Evolutionary conservation across 1,139 yeast species (phyloP).

Genomic region (Kodamaea plutei): DNA sequence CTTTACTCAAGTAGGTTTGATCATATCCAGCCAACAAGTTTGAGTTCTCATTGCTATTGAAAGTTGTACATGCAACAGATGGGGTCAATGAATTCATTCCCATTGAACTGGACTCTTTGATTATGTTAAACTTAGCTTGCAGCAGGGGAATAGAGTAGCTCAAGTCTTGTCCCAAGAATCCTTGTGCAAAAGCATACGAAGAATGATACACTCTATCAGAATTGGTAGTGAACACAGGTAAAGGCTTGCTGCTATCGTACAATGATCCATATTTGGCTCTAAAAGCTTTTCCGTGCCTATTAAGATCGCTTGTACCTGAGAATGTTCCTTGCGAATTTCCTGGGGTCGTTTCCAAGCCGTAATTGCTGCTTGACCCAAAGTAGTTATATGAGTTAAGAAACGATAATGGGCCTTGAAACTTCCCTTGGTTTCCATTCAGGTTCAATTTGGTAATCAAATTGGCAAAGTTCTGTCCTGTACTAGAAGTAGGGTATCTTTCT

Average conservation of each 20-base stretch:
- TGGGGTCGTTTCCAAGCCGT: slow-evolving; percentile 25
- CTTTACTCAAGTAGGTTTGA: slow-evolving; percentile 8
- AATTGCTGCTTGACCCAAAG: slow-evolving; percentile 10
- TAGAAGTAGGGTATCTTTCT: slow-evolving; percentile 31
- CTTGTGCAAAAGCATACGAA: slow-evolving; percentile 27
- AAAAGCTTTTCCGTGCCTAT: slow-evolving; percentile 27
- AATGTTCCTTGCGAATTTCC: slow-evolving; percentile 24
- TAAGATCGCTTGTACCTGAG: slow-evolving; percentile 19
- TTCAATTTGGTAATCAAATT: slow-evolving; percentile 21
- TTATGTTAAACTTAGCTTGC: slow-evolving; percentile 6
- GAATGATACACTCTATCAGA: slow-evolving; percentile 28
- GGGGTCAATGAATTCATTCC: slow-evolving; percentile 30
- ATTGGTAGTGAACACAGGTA: slow-evolving; percentile 30
- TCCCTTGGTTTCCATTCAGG: slow-evolving; percentile 9
- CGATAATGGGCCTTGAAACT: slow-evolving; percentile 5
- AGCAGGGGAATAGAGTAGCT: slow-evolving; percentile 1
- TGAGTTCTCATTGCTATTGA: slow-evolving; percentile 13
- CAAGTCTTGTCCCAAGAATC: slow-evolving; percentile 13
- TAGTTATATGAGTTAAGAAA: slow-evolving; percentile 6
- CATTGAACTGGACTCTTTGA: slow-evolving; percentile 19
- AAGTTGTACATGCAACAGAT: slow-evolving; percentile 22
- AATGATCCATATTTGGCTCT: slow-evolving; percentile 29
- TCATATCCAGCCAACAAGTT: neutral
- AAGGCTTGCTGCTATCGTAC: slow-evolving; percentile 11
- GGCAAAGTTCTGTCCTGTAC: slow-evolving; percentile 20